These are phyloP conservation scores for Coelastrella sp. DNA, from an alignment of 139 green algal genomes.

Conservation along the genomic window DNA sequence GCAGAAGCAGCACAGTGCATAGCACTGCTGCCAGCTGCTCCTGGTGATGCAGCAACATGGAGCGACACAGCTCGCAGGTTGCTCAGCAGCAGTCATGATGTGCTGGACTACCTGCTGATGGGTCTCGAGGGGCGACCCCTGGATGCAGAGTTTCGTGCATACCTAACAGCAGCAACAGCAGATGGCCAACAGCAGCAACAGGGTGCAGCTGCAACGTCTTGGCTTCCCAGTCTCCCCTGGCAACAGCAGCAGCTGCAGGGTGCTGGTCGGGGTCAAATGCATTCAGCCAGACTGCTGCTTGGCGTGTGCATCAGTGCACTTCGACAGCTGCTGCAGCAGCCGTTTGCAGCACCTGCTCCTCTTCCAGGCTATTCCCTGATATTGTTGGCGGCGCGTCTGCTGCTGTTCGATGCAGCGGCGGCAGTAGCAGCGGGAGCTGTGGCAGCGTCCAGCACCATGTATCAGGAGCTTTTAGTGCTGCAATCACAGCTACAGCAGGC, in stretches of 20 bases:
- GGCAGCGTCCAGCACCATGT: conserved; percentile 47
- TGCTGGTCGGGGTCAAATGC: background rate
- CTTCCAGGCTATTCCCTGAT: conserved; percentile 54
- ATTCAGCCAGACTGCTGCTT: conserved; percentile 39
- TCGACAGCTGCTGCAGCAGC: conserved; percentile 48
- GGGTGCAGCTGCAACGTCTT: conserved; percentile 3
- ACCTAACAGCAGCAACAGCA: background rate
- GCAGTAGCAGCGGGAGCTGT: conserved; percentile 44
- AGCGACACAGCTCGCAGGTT: conserved; percentile 49
- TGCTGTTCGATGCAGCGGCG: conserved; percentile 52
- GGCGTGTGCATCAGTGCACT: conserved; percentile 44
- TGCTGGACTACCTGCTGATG: conserved; percentile 35
- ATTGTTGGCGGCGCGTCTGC: conserved; percentile 54
- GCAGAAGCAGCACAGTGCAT: conserved; percentile 14
- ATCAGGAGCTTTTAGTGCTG: conserved; percentile 60
- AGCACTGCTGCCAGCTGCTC: conserved; percentile 47
- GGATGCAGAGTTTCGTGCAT: background rate
- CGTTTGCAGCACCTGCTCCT: conserved; percentile 50
- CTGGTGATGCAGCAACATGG: conserved; percentile 55
- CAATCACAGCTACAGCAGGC: conserved; percentile 47
- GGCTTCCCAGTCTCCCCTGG: conserved; percentile 10
- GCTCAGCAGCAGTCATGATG: conserved; percentile 35
- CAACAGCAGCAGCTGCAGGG: conserved; percentile 12
- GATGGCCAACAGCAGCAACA: background rate
- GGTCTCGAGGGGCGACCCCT: conserved; percentile 13